A percentile compares a stretch with the other conserved stretches of the same genome.
phyloP scores from a whole-genome alignment of 768 basidiomycete species.

The Tubosaeta brunneosetosa region DNA sequence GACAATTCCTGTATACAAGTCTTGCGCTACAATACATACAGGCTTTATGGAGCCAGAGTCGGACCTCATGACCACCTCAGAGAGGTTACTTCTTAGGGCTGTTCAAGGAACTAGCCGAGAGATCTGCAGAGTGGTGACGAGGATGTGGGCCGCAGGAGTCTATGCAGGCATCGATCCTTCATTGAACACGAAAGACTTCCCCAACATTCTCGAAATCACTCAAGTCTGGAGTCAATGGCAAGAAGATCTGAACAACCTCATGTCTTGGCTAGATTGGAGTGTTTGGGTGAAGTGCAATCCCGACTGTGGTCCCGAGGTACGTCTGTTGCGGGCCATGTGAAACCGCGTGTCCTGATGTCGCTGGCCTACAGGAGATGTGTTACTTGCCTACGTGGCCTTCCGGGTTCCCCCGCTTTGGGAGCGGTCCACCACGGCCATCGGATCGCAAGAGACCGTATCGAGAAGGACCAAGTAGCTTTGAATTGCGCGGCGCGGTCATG shows the following conservation, averaged over 20 bases:
- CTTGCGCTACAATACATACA: neutral
- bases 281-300: slow-evolving; percentile 21
- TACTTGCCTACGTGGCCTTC: neutral
- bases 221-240: slow-evolving; percentile 9
- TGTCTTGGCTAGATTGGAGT: slow-evolving; percentile 22
- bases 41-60: neutral
- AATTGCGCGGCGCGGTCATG: neutral
- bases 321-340: neutral
- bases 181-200: neutral
- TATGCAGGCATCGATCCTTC: neutral
- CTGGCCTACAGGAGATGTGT: neutral
- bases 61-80: neutral
- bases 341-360: neutral
- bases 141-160: neutral
- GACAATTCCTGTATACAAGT: neutral
- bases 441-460: neutral
- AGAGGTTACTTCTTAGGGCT: neutral
- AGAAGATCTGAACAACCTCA: slow-evolving; percentile 5
- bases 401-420: neutral
- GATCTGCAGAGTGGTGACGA: neutral
- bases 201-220: neutral
- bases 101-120: neutral
- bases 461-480: neutral
- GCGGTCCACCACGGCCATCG: neutral
- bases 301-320: slow-evolving; percentile 11